Base-by-base conservation (phyloP, 768 basidiomycete species). In the Tricholoma saponaceum region DNA sequence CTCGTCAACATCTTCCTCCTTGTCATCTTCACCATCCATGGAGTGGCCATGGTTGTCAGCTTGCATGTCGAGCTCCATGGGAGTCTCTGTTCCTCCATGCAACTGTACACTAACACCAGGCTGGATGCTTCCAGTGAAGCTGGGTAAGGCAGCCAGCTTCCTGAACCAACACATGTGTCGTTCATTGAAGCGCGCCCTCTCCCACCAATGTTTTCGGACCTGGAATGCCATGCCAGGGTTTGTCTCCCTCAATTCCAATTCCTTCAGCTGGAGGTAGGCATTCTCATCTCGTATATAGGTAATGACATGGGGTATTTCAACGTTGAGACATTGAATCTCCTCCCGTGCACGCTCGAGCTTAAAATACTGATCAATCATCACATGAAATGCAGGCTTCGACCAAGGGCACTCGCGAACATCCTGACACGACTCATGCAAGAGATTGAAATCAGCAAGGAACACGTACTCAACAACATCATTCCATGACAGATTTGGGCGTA, bases 401-500 rank as follows among this genome's bases (percentile, higher is more conserved):
- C 67, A 68, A 1, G 54, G 55, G 13, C 54, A 13, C 2, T 51
- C 25, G 4, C 25, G 44, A 28, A 66, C 52, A 44, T 64, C 65
- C 39, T 66, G 55, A 4, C 55, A 37, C 16, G 60, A 50, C 13
- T 62, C 63, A 2, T 52, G 47, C 1, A 70, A 55, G n/a, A 67
- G 58, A 44, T 67, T 64, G 43, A 69, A 70, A 30, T 67, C 64
- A 0, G 66, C 56, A 2, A 67, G 61, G 32, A 66, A 66, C 8
- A 57, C 56, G 47, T 68, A 66, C 5, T 68, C 56, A 18, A 70
- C 61, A 1, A 73, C 64, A 5, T 68, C 60, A 9, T 69, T 61
- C 67, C 67, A 70, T 10, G 58, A 22, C 3, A 70, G 60, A 1
- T 8, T 20, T 2, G 54, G 64, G 8, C 51, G 44, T 3, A 64